Evolutionary conservation across 1,284 basidiomycete genomes (phyloP), one percentile per base, ranked within the genome.

Genomic region (Trametes sp.): DNA sequence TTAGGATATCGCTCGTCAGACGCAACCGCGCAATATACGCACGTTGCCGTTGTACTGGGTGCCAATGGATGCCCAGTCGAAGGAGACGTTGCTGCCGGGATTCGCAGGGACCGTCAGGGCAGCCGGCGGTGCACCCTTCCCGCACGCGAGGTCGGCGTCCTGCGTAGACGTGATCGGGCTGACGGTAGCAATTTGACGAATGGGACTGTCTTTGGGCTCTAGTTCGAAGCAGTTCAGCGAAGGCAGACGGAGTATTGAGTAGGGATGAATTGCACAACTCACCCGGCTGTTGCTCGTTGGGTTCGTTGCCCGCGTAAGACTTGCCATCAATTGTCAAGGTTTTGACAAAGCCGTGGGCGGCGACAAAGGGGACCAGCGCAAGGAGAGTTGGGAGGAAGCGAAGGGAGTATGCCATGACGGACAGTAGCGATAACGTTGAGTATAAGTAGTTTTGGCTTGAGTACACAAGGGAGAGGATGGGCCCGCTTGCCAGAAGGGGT

Each of bases 51-150:
- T 38, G n/a, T 76, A 6, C 6, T 5, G 11, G 31, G 31, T 5
- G 31, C n/a, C 38, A 4, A 19, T 75, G 44, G 78, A 83, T 36
- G 73, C 75, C 90, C 89, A 92, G 56, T 75, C 72, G 68, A 93
- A 85, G 10, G 77, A 73, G 16, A 74, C n/a, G 10, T 49, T 41
- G 49, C 78, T 80, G 1, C 82, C 81, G 11, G 82, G 75, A 19
- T 74, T 76, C 3, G 75, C 79, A 41, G 69, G 69, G 9, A 75
- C 82, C 29, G 76, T 72, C 19, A 78, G 54, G 1, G 73, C 52
- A 11, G 80, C 81, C 0, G 67, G 52, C 55, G 74, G 70, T 16
- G 81, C 79, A 46, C 75, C 72, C 63, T 70, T 71, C 36, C 82
- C 82, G 63, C 82, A 83, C 54, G 75, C 77, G 1, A 82, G 50